Conservation (phyloP, 495 filamentous ascomycete genomes). For the Poronia punctata region DNA sequence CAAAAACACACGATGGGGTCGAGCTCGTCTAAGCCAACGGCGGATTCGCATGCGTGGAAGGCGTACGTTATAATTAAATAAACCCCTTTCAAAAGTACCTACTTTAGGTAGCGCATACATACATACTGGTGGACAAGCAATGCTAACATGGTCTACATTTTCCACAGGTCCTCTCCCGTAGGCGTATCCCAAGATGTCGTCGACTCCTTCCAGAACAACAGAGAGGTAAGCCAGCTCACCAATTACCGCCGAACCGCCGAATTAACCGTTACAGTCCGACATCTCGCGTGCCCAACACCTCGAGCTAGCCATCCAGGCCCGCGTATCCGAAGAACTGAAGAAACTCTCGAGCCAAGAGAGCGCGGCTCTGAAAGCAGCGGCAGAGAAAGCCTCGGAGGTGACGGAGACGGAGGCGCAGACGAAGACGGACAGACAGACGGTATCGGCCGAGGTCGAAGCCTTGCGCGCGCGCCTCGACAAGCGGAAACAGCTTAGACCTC, state of each 20-base stretch:
- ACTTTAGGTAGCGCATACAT: no score
- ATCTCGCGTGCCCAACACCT: constrained; percentile 71
- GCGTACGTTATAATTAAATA: constrained; percentile 27
- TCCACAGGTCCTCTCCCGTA: constrained; percentile 66
- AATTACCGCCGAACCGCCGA: constrained; percentile 1
- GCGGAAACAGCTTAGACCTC: constrained; percentile 61
- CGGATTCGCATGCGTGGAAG: constrained; percentile 41
- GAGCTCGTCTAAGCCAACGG: constrained; percentile 41
- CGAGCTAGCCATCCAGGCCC: constrained; percentile 83
- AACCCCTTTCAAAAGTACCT: not conserved
- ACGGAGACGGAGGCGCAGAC: constrained; percentile 15
- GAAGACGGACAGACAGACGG: constrained; percentile 26
- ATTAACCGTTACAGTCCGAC: constrained; percentile 69
- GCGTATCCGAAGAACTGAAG: constrained; percentile 77
- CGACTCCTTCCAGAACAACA: constrained; percentile 71
- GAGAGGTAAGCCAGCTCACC: constrained; percentile 57
- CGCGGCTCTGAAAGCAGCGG: constrained; percentile 53
- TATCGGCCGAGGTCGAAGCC: constrained; percentile 63
- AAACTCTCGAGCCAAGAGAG: constrained; percentile 55
- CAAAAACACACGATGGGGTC: constrained; percentile 41
- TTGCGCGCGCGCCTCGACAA: constrained; percentile 67
- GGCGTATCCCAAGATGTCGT: constrained; percentile 82
- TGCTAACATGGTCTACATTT: constrained; percentile 6
- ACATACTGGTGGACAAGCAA: no score
- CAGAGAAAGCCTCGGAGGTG: constrained; percentile 49